phyloP scores from a whole-genome alignment of 257 asterid species.

The Jaltomata sinuosa region DNA sequence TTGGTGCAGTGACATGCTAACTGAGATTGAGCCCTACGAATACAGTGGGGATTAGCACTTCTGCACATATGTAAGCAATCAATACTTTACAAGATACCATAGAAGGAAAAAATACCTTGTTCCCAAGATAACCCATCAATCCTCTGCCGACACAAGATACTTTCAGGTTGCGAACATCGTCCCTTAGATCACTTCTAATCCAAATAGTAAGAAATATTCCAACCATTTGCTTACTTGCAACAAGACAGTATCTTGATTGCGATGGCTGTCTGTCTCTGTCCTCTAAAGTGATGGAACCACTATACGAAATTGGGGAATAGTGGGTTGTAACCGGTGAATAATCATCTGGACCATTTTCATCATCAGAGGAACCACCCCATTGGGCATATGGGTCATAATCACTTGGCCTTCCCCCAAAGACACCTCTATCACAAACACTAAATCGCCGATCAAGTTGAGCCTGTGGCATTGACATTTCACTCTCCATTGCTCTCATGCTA shows the following conservation, averaged over 20 bases:
- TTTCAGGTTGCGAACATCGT: slow-evolving; percentile 64
- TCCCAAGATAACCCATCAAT: slow-evolving; percentile 97
- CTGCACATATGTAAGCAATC: neutral
- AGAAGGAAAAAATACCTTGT: slow-evolving; percentile 48
- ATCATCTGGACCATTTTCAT: slow-evolving; percentile 49
- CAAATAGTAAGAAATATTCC: slow-evolving; percentile 89
- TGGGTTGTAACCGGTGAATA: slow-evolving; percentile 40
- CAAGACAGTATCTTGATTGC: slow-evolving; percentile 66
- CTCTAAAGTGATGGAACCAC: slow-evolving; percentile 35
- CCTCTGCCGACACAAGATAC: slow-evolving; percentile 98
- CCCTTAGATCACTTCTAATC: slow-evolving; percentile 72
- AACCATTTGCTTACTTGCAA: slow-evolving; percentile 97
- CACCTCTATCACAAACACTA: slow-evolving; percentile 77
- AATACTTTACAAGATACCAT: neutral
- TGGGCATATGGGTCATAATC: slow-evolving; percentile 47
- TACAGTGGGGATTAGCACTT: slow-evolving; percentile 2
- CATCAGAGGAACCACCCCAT: slow-evolving; percentile 60
- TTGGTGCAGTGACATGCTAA: slow-evolving; percentile 96
- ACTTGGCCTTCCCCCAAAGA: slow-evolving; percentile 43
- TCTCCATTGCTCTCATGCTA: slow-evolving; percentile 70
- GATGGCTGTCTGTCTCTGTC: slow-evolving; percentile 40
- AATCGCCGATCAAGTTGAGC: slow-evolving; percentile 70
- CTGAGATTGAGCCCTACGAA: slow-evolving; percentile 95
- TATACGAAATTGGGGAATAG: slow-evolving; percentile 41
- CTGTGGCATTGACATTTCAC: slow-evolving; percentile 39